Base-by-base conservation (phyloP, 2,329 filamentous ascomycete species). In the Epichloe coenophiala region DNA sequence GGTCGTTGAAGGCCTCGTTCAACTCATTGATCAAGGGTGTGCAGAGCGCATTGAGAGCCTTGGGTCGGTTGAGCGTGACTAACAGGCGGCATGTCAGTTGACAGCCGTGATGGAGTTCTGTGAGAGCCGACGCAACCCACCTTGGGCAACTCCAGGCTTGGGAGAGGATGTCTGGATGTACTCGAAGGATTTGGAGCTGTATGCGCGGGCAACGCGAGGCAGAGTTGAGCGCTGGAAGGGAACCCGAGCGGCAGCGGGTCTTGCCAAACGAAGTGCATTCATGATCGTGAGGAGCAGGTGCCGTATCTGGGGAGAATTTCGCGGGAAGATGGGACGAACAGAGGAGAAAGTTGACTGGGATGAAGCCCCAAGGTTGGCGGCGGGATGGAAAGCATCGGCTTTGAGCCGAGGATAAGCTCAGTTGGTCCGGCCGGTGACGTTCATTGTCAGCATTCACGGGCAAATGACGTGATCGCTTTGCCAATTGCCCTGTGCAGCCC, bases 41-140 rank as follows among this genome's bases (percentile, higher is more conserved):
- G 70, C 79, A 91, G 56, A 98, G 81, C 44, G 93, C 93, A 68
- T 98, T 98, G 63, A 95, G 82, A 43, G 91, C 89, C 75, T 94
- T 95, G 55, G 93, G 93, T 43, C 93, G 86, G 76, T 94, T 88
- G 57, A 98, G 75, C 13, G 89, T 93, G 62, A 97, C 91, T 96
- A 59, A 51, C 47, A 51, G 50, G 43, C 45, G 39, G 49, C n/a
- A 47, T 47, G 47, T 55, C 42, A 58, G 33, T 40, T 17, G 45
- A 27, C 33, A 19, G 27, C 23, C 19, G 45, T 27, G 33, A 47
- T 5, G 38, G n/a, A 37, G 4, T 9, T 41, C 19, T 11, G 45
- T 8, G 17, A 42, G 17, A 12, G 11, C 13, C n/a, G 38, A 27
- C 23, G 9, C 12, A 50, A 48, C 72, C 55, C 76, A 95, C 91